These are phyloP conservation scores for Suhomyces vadensis DNA, from an alignment of 805 yeast species.

Conservation along the genomic window DNA sequence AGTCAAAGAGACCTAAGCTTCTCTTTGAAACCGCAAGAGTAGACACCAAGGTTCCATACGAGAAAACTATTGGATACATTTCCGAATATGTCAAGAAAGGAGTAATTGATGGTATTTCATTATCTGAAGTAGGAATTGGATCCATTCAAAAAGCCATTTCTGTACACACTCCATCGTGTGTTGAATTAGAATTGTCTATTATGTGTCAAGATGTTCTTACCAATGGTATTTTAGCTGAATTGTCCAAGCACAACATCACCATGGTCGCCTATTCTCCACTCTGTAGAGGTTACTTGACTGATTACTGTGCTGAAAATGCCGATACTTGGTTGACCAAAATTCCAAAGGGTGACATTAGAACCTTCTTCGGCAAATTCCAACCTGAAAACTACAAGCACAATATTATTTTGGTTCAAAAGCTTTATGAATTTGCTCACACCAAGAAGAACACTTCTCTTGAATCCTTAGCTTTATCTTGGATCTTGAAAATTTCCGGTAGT, in stretches of 20 bases:
- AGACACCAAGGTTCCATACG: constrained; percentile 56
- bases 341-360: constrained; percentile 55
- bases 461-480: constrained; percentile 41
- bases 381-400: constrained; percentile 60
- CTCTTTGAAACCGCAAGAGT: constrained; percentile 72
- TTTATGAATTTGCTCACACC: constrained; percentile 51
- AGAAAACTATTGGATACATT: constrained; percentile 57
- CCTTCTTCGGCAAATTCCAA: constrained; percentile 54
- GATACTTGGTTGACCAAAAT: constrained; percentile 64
- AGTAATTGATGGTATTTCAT: constrained; percentile 65
- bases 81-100: constrained; percentile 63
- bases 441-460: constrained; percentile 59
- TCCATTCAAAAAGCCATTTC: constrained; percentile 60
- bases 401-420: constrained; percentile 45
- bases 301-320: constrained; percentile 6
- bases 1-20: constrained; percentile 33
- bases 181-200: constrained; percentile 79
- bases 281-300: constrained; percentile 33
- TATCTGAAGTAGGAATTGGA: constrained; percentile 68
- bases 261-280: constrained; percentile 82
- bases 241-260: constrained; percentile 62
- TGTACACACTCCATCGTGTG: constrained; percentile 60
- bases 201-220: constrained; percentile 59
- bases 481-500: constrained; percentile 66
- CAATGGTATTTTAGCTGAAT: constrained; percentile 64